Percentiles rank a stretch among this genome's conserved stretches.
Evolutionary conservation across 495 filamentous ascomycete species (phyloP).

Genomic region (Jackrogersella minutella): DNA sequence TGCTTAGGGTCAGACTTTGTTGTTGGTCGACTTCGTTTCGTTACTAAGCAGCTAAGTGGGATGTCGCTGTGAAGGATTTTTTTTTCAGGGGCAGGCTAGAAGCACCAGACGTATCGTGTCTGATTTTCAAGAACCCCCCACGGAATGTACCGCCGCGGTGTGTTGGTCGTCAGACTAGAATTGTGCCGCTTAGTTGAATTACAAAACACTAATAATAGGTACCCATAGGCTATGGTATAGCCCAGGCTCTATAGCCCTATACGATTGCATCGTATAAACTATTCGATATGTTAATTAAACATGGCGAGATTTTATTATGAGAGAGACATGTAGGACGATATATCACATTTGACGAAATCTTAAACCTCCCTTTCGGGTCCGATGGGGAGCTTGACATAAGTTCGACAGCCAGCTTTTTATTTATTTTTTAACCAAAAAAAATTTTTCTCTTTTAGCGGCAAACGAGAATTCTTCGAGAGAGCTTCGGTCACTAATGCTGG

Average conservation of each 20-base stretch:
- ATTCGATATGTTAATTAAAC: not conserved
- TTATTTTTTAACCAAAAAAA: no score
- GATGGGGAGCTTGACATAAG: slow-evolving; percentile 3
- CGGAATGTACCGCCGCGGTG: slow-evolving; percentile 15
- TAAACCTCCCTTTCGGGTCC: slow-evolving; percentile 15
- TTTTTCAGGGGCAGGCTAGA: not conserved
- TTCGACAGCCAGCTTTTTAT: not conserved
- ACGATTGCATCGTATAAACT: not conserved
- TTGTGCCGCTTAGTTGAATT: slow-evolving; percentile 15
- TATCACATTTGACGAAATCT: slow-evolving; percentile 3
- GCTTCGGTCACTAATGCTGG: slow-evolving; percentile 9
- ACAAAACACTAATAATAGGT: not conserved
- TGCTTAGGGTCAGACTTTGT: no score
- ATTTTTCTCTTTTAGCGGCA: no score
- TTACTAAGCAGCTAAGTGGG: not conserved
- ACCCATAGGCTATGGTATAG: not conserved
- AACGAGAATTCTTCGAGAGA: slow-evolving; percentile 14
- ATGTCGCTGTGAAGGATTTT: slow-evolving; percentile 16
- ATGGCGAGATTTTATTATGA: not conserved
- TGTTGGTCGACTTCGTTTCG: not conserved
- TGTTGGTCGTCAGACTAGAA: not conserved
- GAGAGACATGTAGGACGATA: not conserved
- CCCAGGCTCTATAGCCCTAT: not conserved
- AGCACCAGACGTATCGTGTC: not conserved
- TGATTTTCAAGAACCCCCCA: not conserved